A percentile compares a stretch with the other conserved stretches of the same genome.
phyloP scores from a whole-genome alignment of 352 stramenopile species.

The Phytophthora nicotianae region DNA sequence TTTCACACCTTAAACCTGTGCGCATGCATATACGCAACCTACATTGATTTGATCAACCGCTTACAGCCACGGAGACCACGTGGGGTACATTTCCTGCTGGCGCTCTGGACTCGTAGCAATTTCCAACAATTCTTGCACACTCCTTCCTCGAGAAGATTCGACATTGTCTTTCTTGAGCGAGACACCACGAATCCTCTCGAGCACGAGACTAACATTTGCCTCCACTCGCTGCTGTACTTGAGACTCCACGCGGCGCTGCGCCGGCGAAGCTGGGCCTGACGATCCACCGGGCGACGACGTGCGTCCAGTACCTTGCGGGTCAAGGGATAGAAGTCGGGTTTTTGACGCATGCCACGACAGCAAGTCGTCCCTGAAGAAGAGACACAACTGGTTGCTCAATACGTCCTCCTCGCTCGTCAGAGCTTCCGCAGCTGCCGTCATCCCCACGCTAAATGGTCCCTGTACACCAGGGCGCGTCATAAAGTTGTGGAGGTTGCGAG shows the following conservation, averaged over 20 bases:
- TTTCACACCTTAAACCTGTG: conserved; percentile 18
- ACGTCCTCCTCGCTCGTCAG: conserved; percentile 86
- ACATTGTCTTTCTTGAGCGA: conserved; percentile 75
- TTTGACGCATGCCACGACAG: conserved; percentile 90
- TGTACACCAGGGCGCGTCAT: conserved; percentile 85
- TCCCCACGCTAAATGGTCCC: conserved; percentile 84
- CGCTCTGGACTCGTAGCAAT: conserved; percentile 82
- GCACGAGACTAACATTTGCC: conserved; percentile 84
- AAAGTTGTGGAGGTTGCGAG: conserved; percentile 89
- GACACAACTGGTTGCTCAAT: conserved; percentile 82
- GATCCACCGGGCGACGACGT: conserved; percentile 28
- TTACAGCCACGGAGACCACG: conserved; percentile 89
- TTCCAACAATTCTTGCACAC: conserved; percentile 78
- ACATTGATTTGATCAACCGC: conserved; percentile 11
- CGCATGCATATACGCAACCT: conserved; percentile 17
- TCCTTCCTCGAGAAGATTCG: conserved; percentile 69
- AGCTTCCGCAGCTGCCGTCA: conserved; percentile 81
- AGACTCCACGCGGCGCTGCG: conserved; percentile 68
- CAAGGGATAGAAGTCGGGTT: conserved; percentile 53
- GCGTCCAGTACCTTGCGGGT: conserved; percentile 31
- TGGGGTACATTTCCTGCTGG: conserved; percentile 88
- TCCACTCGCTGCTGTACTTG: conserved; percentile 88
- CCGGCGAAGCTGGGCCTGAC: conserved; percentile 30
- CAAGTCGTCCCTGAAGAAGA: conserved; percentile 91
- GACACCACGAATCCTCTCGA: conserved; percentile 78